phyloP scores from a whole-genome alignment of 805 yeast genomes.

The Yarrowia sp. region DNA sequence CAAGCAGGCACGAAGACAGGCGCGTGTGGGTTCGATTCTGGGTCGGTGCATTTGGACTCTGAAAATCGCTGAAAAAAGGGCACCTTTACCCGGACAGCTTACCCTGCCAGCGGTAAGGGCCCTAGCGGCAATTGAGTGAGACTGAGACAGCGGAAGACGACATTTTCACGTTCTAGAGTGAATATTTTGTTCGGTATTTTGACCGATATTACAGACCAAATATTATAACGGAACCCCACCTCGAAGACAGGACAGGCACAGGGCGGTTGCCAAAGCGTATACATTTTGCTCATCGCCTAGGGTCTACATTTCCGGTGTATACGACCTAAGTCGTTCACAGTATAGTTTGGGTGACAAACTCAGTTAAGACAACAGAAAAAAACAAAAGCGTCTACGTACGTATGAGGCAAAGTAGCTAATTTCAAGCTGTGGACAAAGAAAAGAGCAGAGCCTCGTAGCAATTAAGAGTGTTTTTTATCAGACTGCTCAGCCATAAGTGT shows the following conservation, averaged over 20 bases:
- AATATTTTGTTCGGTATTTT: too few relatives aligned
- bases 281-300: not conserved
- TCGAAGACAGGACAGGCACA: not conserved
- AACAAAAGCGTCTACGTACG: too few relatives aligned
- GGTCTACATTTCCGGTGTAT: not conserved
- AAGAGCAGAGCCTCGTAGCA: too few relatives aligned
- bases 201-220: not conserved
- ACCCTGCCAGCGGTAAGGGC: too few relatives aligned
- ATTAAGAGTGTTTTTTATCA: not conserved
- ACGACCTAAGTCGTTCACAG: not conserved
- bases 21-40: not conserved
- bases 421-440: not conserved
- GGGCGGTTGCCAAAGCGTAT: not conserved
- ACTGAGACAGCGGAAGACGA: too few relatives aligned
- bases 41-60: too few relatives aligned
- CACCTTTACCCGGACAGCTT: too few relatives aligned
- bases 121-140: too few relatives aligned
- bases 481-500: not conserved
- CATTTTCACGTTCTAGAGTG: too few relatives aligned
- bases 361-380: not conserved
- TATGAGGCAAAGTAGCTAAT: not conserved
- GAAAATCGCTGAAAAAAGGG: too few relatives aligned
- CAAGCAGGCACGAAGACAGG: too few relatives aligned
- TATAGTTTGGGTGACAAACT: not conserved
- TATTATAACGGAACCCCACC: not conserved